Conservation (phyloP, 768 basidiomycete genomes). For the Multifurca ochricompacta region DNA sequence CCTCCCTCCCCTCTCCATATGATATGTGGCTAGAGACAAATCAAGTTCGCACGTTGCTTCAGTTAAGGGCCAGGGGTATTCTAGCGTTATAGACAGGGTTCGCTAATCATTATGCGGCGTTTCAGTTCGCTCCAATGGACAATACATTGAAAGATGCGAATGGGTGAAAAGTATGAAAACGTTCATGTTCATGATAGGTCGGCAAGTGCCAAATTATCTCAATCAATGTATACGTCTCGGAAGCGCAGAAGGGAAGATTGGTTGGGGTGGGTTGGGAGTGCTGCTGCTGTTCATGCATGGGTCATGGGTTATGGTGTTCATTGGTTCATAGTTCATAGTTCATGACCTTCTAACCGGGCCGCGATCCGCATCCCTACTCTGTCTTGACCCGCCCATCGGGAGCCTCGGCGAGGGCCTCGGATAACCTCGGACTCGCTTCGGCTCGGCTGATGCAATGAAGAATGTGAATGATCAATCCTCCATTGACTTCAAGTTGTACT, state of each 20-base stretch:
- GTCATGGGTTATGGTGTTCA: no score
- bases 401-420: conserved; percentile 1
- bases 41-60: conserved; percentile 5
- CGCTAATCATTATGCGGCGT: conserved; percentile 1
- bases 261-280: no score
- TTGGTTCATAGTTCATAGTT: no score
- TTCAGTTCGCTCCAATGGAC: not conserved
- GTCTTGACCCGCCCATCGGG: conserved; percentile 6
- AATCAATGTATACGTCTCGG: conserved; percentile 1
- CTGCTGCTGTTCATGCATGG: no score
- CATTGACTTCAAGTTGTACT: no score
- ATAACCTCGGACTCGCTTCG: not conserved
- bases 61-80: not conserved
- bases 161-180: not conserved
- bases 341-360: conserved; percentile 10
- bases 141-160: not conserved
- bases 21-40: conserved; percentile 3
- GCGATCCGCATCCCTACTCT: not conserved
- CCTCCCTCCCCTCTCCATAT: no score
- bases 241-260: not conserved
- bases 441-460: no score
- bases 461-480: no score
- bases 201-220: not conserved
- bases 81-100: conserved; percentile 1
- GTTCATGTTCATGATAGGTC: not conserved